A percentile compares a stretch with the other conserved stretches of the same genome.
These are phyloP conservation scores for Ilex asprella DNA, from an alignment of 257 asterid genomes.

Conservation along the genomic window DNA sequence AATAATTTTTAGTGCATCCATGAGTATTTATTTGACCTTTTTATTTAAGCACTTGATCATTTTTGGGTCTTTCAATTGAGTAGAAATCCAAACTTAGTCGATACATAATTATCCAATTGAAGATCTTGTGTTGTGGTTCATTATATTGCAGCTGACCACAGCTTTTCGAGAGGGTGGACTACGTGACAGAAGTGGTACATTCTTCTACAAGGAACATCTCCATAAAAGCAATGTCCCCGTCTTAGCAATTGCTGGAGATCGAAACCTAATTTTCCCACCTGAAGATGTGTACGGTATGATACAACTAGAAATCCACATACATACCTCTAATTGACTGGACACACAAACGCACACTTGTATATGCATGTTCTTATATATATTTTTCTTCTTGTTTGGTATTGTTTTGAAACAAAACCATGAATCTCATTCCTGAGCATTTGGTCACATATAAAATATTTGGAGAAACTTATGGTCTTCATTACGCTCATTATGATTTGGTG, in stretches of 20 bases:
- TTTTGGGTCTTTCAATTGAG: too few relatives aligned
- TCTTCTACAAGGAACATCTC: constrained; percentile 78
- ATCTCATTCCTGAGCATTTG: constrained; percentile 56
- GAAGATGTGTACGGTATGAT: constrained; percentile 80
- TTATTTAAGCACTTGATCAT: too few relatives aligned
- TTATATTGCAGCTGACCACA: constrained; percentile 65
- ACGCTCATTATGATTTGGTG: constrained; percentile 96
- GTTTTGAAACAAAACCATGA: background rate
- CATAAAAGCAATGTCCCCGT: constrained; percentile 58
- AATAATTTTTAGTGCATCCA: too few relatives aligned
- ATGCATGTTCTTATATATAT: background rate
- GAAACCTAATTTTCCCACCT: constrained; percentile 92
- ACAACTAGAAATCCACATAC: background rate
- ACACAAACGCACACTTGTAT: background rate
- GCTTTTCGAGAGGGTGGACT: constrained; percentile 92
- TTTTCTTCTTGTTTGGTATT: background rate
- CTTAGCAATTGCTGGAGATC: constrained; percentile 88
- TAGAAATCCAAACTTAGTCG: too few relatives aligned
- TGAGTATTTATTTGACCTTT: too few relatives aligned
- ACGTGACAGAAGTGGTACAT: constrained; percentile 66
- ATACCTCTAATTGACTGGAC: background rate
- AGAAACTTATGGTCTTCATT: constrained; percentile 75
- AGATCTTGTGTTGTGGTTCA: too few relatives aligned
- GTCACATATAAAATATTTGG: constrained; percentile 79
- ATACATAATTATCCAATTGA: too few relatives aligned